Base-by-base conservation (phyloP, 2,329 filamentous ascomycete species). In the Ceratocystis ficicola region DNA sequence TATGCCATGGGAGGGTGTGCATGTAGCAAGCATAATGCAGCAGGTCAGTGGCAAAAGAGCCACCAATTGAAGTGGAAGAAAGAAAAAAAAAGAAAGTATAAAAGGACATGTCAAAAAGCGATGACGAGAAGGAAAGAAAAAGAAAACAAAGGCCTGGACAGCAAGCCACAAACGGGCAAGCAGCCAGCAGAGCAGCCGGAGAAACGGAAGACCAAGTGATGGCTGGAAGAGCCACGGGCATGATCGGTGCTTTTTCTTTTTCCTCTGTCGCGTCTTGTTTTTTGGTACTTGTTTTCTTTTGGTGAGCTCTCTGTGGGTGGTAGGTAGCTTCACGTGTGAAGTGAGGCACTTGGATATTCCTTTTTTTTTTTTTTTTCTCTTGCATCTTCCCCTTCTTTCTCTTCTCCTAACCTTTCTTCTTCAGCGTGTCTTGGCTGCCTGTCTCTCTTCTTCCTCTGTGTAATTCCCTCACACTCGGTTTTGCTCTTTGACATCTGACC, bases 131-230 rank as follows among this genome's bases (percentile, higher is more conserved):
- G 32, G 46, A 55, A 64, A 55, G 3, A 64, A 20, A 57, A 64
- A n/a, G 48, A 57, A 44, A 65, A 65, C 30, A 65, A 44, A 65
- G n/a, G 30, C 15, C 5, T 12, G 1, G 30, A 65, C 22, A 57
- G 30, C 22, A 57, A 57, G 20, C 52, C 52, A 30, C 52, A 57
- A 57, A 30, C 52, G 32, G 32, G 32, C 32, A 17, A 28, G 5
- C 52, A 28, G 10, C 25, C 30, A 57, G 22, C 5, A 50, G 2
- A 7, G n/a, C 17, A 48, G 7, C 44, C 10, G 8, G 5, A 62
- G 32, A 41, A 57, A 36, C 32, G 12, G 32, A 36, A 36, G 32
- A 36, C 32, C 36, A 64, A 44, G 41, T 8, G 7, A 36, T 30
- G n/a, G 8, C 30, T 2, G n/a, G 52, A 57, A 15, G 3, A 17